These are phyloP conservation scores for Setomelanomma holmii DNA, from an alignment of 2,329 filamentous ascomycete genomes.

Conservation along the genomic window DNA sequence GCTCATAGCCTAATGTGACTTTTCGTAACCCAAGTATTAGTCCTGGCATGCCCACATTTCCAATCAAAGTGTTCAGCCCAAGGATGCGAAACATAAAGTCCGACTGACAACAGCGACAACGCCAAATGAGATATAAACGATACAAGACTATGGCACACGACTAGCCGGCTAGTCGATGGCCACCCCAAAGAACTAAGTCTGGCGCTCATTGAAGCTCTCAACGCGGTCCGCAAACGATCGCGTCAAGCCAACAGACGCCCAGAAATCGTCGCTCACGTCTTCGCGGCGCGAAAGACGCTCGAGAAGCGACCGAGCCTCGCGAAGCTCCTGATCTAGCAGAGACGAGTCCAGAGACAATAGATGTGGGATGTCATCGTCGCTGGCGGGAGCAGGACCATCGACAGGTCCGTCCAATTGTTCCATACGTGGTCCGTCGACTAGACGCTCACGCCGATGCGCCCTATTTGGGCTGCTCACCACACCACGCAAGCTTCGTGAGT, in stretches of 20 bases:
- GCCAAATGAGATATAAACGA: not conserved
- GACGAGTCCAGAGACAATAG: conserved; percentile 12
- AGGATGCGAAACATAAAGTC: no score
- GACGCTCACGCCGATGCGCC: not conserved
- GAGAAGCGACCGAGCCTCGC: conserved; percentile 75
- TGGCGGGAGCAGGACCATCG: conserved; percentile 24
- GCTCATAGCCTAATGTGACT: conserved; percentile 5
- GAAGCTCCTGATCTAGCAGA: conserved; percentile 53
- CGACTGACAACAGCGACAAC: no score
- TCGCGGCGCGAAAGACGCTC: conserved; percentile 72
- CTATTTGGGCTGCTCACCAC: conserved; percentile 4
- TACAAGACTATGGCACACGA: not conserved
- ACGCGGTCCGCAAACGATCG: conserved; percentile 44
- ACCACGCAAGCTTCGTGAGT: not conserved
- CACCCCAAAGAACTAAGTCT: conserved; percentile 22
- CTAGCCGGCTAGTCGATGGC: conserved; percentile 11
- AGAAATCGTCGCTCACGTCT: conserved; percentile 84
- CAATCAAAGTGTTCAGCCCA: no score
- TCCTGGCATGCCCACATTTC: not conserved
- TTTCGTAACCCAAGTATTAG: conserved; percentile 8
- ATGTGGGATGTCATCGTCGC: conserved; percentile 26
- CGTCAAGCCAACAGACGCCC: conserved; percentile 60
- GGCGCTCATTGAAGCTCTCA: conserved; percentile 42
- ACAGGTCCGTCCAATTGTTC: conserved; percentile 28
- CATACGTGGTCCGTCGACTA: not conserved